Base-by-base conservation (phyloP, 2,329 filamentous ascomycete species). In the Colletotrichum abscissum region DNA sequence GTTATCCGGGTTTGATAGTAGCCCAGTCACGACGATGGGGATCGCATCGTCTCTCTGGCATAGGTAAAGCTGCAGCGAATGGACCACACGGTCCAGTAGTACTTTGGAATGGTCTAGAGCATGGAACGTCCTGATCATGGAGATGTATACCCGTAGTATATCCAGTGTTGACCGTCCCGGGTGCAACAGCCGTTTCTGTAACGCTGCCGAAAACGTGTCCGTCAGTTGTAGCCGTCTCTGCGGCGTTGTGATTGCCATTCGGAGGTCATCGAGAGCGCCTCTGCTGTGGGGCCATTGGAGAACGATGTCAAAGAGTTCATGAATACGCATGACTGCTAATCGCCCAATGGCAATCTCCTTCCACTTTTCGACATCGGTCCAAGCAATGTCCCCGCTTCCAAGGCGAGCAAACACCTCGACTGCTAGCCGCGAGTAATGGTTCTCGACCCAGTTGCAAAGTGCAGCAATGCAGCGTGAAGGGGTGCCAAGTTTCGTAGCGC, bases 261-360 rank as follows among this genome's bases (percentile, higher is more conserved):
- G 88, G 75, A 96, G 88, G 78, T 97, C 94, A 35, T 94, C 89
- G 3, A 97, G 87, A 1, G 92, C 94, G 2, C 92, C 92, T 67
- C 88, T 87, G 76, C 92, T 94, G 46, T 88, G 82, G 4, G 94
- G 93, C 94, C 94, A 97, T 69, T 89, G 87, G 70, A 93, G 87
- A 58, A 95, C 91, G 78, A 96, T 95, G 78, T 95, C 93, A 78
- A 95, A 96, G 11, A 97, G 85, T 78, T 95, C 91, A 8, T 88
- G 86, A 58, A 93, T 93, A 56, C 94, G 89, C 60, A 93, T 85
- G 22, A 89, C 88, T 2, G 93, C 93, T 19, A 96, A 86, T 57
- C 92, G 89, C 3, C 89, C 89, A 57, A 94, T 81, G 19, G 92
- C 92, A 77, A 93, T 91, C 54, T 93, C 90, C 78, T 92, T 92